Percentiles rank a stretch among this genome's conserved stretches.
Conservation (phyloP, 1,139 yeast genomes). For the Protomyces arabidopsidicola region DNA sequence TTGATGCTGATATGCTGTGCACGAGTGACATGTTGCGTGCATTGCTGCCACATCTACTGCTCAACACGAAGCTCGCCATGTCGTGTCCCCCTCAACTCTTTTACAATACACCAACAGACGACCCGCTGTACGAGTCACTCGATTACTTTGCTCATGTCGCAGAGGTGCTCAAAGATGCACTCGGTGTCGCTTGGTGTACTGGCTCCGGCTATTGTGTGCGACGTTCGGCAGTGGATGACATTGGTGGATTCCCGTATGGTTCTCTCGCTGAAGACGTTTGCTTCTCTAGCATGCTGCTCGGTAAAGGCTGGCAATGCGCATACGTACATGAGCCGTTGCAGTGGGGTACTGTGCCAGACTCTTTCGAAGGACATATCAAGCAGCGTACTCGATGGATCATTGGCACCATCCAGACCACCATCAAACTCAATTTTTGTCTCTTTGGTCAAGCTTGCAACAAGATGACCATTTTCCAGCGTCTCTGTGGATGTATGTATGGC, state of each 20-base stretch:
- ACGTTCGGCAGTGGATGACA: background rate
- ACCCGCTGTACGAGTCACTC: conserved; percentile 4
- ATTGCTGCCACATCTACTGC: background rate
- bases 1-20: conserved; percentile 8
- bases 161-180: background rate
- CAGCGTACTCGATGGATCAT: conserved; percentile 2
- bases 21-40: conserved; percentile 4
- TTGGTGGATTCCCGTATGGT: conserved; percentile 3
- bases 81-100: conserved; percentile 8
- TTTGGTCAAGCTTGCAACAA: background rate
- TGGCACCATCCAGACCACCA: conserved; percentile 2
- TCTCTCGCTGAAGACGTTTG: conserved; percentile 1
- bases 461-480: conserved; percentile 4
- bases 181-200: conserved; percentile 4
- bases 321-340: conserved; percentile 4
- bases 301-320: background rate
- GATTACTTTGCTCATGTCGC: conserved; percentile 1
- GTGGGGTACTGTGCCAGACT: conserved; percentile 4
- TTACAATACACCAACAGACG: conserved; percentile 3
- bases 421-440: conserved; percentile 3
- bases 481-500: background rate
- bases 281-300: conserved; percentile 2
- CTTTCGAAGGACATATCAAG: background rate
- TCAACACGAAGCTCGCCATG: background rate
- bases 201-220: background rate